A percentile compares a stretch with the other conserved stretches of the same genome.
These are phyloP conservation scores for Penicillium tannophilum DNA, from an alignment of 495 filamentous ascomycete species.

Conservation along the genomic window DNA sequence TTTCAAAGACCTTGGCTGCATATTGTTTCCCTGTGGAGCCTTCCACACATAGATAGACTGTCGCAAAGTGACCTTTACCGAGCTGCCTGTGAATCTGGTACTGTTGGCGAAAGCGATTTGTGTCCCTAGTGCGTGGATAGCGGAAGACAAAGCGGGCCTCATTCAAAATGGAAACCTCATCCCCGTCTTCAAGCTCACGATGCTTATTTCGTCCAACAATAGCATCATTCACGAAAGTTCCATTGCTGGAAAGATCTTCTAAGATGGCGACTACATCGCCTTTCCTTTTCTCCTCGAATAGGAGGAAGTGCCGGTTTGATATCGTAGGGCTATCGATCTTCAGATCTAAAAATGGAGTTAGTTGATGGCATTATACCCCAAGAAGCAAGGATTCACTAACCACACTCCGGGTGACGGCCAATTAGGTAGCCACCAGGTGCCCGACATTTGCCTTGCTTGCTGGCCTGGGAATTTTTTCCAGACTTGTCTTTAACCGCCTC, in stretches of 20 bases:
- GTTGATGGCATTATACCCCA: neutral
- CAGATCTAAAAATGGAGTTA: conserved; percentile 59
- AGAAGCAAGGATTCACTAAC: conserved; percentile 41
- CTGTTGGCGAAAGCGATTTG: conserved; percentile 80
- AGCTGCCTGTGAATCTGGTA: conserved; percentile 84
- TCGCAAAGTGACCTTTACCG: conserved; percentile 95
- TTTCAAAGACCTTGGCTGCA: conserved; percentile 94
- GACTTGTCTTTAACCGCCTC: conserved; percentile 42
- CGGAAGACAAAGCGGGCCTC: conserved; percentile 86
- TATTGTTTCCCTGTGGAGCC: conserved; percentile 78
- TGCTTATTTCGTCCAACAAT: conserved; percentile 90
- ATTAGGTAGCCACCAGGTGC: conserved; percentile 86
- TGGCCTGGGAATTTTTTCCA: conserved; percentile 31
- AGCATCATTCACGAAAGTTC: conserved; percentile 92
- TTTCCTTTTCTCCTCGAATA: conserved; percentile 85
- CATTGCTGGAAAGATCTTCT: conserved; percentile 94
- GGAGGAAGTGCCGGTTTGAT: conserved; percentile 92
- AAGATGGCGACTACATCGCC: conserved; percentile 79
- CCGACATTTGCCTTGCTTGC: conserved; percentile 39
- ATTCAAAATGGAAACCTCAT: conserved; percentile 84
- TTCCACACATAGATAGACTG: conserved; percentile 89
- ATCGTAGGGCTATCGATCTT: conserved; percentile 77
- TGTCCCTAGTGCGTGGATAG: conserved; percentile 75
- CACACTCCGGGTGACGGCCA: conserved; percentile 91
- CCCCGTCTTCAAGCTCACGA: conserved; percentile 81